Conservation (phyloP, 805 yeast species). For the Ogataea naganishii region DNA sequence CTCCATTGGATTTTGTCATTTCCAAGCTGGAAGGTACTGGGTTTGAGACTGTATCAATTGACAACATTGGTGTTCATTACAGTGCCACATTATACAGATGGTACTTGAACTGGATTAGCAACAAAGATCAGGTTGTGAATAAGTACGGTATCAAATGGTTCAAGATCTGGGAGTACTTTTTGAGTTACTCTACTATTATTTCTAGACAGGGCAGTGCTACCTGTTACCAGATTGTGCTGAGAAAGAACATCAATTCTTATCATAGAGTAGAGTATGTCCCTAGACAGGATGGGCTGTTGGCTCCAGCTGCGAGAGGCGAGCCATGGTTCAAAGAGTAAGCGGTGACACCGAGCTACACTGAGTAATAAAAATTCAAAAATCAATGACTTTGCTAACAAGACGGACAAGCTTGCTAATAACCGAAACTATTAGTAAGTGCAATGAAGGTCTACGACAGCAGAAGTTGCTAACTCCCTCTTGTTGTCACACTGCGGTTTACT, state of each 20-base stretch:
- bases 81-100: constrained; percentile 88
- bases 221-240: constrained; percentile 81
- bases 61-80: constrained; percentile 88
- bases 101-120: constrained; percentile 90
- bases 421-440: no score
- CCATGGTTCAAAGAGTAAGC: constrained; percentile 49
- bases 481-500: no score
- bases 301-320: constrained; percentile 45
- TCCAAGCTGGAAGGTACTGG: constrained; percentile 74
- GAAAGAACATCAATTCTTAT: constrained; percentile 81
- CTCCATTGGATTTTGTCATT: constrained; percentile 80
- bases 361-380: no score
- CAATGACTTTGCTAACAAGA: no score
- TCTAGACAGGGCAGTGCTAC: constrained; percentile 93
- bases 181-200: constrained; percentile 72
- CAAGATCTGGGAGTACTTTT: constrained; percentile 89
- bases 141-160: constrained; percentile 87
- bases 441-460: no score
- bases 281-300: constrained; percentile 61
- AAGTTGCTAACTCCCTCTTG: no score
- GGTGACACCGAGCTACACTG: no score
- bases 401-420: no score
- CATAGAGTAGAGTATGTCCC: constrained; percentile 81
- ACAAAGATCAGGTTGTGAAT: constrained; percentile 64
- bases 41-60: constrained; percentile 75